Evolutionary conservation across 1,284 basidiomycete species (phyloP), one percentile per base, ranked within the genome.

Genomic region (Agroathelia rolfsii): DNA sequence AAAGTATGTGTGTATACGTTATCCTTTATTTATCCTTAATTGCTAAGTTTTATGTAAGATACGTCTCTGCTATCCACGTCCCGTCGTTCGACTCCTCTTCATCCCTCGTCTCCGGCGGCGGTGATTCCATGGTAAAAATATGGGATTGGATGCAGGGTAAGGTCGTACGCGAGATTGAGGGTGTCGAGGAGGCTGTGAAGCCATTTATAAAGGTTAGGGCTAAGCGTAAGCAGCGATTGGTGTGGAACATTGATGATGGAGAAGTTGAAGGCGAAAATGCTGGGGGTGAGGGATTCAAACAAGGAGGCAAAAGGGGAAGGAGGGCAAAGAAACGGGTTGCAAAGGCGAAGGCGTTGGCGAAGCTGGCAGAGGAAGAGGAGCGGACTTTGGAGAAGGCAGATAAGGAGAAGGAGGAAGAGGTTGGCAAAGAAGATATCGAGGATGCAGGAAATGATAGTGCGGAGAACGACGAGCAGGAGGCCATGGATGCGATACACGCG

Each of bases 61-160:
- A 82, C 43, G 73, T 93, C 18, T 86, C 86, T 3, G 75, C 85
- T 0, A 62, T 94, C 11, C 77, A 84, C 45, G 67, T 87, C 18
- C 80, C 79, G 0, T 25, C 48, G 0, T 70, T 60, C 27, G n/a
- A n/a, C n/a, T 56, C 64, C 4, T 69, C 69, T 2, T 47, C 56
- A 0, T 45, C 58, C 2, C 60, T 95, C 19, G 60, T 94, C 4
- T 88, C 86, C 0, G 92, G 82, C 1, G 92, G 92, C n/a, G 92
- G 90, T 0, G 90, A 94, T 48, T 61, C 71, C 0, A 59, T 66
- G 30, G 54, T 95, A 14, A 78, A 81, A 50, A 46, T 90, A 11
- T 94, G 87, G 83, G 69, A 85, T 41, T 88, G 83, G 81, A 65
- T 72, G 51, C 61, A 59, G 0, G 87, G 86, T 0, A 46, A 45